phyloP scores from a whole-genome alignment of 2,329 filamentous ascomycete genomes.

The Fusarium ambrosium region DNA sequence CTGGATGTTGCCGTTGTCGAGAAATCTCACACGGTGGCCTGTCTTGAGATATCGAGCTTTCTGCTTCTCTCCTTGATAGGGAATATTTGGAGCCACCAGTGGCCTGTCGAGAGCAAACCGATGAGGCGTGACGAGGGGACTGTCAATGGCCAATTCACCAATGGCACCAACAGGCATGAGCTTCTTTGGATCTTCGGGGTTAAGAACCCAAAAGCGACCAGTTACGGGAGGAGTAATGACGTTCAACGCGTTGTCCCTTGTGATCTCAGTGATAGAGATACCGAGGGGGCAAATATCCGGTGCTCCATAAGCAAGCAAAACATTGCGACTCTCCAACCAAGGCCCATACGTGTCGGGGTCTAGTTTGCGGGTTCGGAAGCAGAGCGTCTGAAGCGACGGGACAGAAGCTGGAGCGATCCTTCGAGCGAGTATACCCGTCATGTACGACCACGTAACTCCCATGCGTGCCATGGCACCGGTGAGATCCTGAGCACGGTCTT shows the following conservation, averaged over 20 bases:
- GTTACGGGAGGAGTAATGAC: conserved; percentile 63
- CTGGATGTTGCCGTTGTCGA: conserved; percentile 62
- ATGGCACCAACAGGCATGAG: conserved; percentile 67
- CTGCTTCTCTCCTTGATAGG: conserved; percentile 39
- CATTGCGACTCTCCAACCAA: conserved; percentile 60
- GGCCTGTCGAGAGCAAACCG: conserved; percentile 51
- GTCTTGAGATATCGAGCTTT: conserved; percentile 62
- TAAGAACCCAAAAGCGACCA: conserved; percentile 67
- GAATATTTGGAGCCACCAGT: conserved; percentile 42
- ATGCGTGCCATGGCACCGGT: conserved; percentile 63
- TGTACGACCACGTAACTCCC: conserved; percentile 65
- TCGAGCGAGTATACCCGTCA: conserved; percentile 71
- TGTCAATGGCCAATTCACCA: conserved; percentile 72
- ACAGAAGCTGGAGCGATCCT: conserved; percentile 55
- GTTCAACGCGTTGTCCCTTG: conserved; percentile 52
- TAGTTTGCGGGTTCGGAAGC: conserved; percentile 64
- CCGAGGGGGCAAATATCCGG: conserved; percentile 66
- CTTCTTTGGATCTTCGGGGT: conserved; percentile 63
- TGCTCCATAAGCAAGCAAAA: conserved; percentile 66
- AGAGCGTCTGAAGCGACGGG: conserved; percentile 57
- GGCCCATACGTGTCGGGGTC: conserved; percentile 63
- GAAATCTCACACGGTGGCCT: conserved; percentile 64
- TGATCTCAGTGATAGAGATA: conserved; percentile 62
- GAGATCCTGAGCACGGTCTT: conserved; percentile 64
- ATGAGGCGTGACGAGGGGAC: conserved; percentile 54